Evolutionary conservation across 1,139 yeast genomes (phyloP).

Genomic region (Zygoascus hellenicus): DNA sequence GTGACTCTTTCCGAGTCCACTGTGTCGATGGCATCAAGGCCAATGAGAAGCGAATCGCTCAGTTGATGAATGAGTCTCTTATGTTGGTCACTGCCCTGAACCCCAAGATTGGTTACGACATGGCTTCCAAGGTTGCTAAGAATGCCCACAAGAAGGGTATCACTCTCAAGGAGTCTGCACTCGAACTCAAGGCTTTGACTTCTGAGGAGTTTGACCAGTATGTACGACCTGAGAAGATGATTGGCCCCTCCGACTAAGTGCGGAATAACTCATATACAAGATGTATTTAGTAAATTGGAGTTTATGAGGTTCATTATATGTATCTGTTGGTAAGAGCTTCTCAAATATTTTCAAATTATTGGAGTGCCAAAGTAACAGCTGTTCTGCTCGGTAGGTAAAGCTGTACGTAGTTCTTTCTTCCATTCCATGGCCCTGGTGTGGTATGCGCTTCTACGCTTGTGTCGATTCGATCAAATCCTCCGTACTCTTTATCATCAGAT

Average conservation of each 20-base stretch:
- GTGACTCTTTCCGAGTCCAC: constrained; percentile 81
- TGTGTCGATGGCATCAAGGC: constrained; percentile 95
- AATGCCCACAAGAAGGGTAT: constrained; percentile 97
- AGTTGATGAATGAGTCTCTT: constrained; percentile 85
- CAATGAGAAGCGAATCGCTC: constrained; percentile 78
- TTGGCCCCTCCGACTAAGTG: constrained; percentile 59
- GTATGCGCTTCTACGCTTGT: constrained; percentile 47
- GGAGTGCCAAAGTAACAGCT: constrained; percentile 61
- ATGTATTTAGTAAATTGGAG: too few species aligned
- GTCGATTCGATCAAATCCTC: constrained; percentile 77
- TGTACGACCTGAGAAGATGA: constrained; percentile 98
- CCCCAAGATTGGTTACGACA: constrained; percentile 97
- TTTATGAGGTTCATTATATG: too few species aligned
- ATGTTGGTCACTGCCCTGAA: constrained; percentile 98
- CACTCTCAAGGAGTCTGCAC: constrained; percentile 89
- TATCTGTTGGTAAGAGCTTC: too few species aligned
- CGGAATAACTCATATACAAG: too few species aligned
- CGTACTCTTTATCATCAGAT: constrained; percentile 64
- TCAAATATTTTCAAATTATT: not conserved
- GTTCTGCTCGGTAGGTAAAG: constrained; percentile 81
- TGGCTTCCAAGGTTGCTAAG: constrained; percentile 96
- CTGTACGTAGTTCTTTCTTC: constrained; percentile 67
- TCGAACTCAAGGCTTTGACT: constrained; percentile 79
- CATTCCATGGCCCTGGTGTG: constrained; percentile 72
- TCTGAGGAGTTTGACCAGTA: constrained; percentile 87